Base-by-base conservation (phyloP, 768 basidiomycete species). In the Rhodotorula graminis region DNA sequence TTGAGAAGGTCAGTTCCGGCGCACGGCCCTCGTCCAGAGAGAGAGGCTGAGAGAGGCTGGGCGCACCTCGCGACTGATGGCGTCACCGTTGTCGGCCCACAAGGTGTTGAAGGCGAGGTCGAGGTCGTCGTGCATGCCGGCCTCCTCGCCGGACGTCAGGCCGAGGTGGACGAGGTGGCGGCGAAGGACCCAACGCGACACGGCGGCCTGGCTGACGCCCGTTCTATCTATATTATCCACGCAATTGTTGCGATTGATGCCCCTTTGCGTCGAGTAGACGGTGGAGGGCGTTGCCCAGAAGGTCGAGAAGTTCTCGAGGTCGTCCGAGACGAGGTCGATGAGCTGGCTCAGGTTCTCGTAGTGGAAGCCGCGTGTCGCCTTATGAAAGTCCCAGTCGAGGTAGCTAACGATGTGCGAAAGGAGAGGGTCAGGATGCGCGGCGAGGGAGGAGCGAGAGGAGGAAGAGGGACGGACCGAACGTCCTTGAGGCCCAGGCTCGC, bases 81-180 rank as follows among this genome's bases (percentile, higher is more conserved):
- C 90, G 80, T 99, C 96, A 0, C 96, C 96, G 76, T 98, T 98
- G 79, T 98, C 96, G 4, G 96, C 96, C 96, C 96, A 99, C 27
- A 92, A 91, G 91, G 91, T 87, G 74, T 92, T 94, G 80, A 94
- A 91, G 27, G 87, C 85, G 27, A 86, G 76, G 76, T 95, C 92
- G 67, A 86, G 85, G 61, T 87, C 88, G 56, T 69, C 53, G 85
- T 83, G 71, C 85, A 85, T 61, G 73, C 85, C 84, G 11, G 88
- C 88, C 37, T 89, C 86, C 18, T 92, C 82, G 79, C 93, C 57
- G 88, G 85, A 86, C 68, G 87, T 86, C 61, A 83, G 66, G 3
- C 82, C 83, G 42, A 83, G 76, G 58, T 81, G 81, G 6, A 80
- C 80, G n/a, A 84, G 77, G 73, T 82, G 81, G 11, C 71, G 71